Conservation (phyloP, 2,329 filamentous ascomycete genomes). For the Neopestalotiopsis rosae region DNA sequence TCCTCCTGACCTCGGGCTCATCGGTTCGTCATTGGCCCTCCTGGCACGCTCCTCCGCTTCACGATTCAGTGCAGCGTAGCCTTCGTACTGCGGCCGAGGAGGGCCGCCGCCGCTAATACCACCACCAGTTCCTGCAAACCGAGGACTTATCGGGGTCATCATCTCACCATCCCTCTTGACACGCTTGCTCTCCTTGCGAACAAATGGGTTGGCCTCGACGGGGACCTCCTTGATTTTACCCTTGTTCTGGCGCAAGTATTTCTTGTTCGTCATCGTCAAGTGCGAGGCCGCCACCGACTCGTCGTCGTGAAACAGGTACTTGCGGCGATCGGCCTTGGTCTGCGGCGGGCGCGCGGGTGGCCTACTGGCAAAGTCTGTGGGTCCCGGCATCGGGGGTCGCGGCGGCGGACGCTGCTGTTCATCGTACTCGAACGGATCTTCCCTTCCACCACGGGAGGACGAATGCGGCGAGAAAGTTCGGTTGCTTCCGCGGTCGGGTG, state of each 20-base stretch:
- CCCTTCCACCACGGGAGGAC: background rate
- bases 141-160: background rate
- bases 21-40: background rate
- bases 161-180: background rate
- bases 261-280: conserved; percentile 21
- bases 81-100: background rate
- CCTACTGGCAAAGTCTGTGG: background rate
- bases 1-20: background rate
- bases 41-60: background rate
- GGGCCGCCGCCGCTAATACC: background rate
- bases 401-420: background rate
- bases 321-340: conserved; percentile 6
- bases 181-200: background rate
- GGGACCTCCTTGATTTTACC: conserved; percentile 20
- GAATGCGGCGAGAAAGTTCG: background rate
- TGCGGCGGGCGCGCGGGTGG: background rate
- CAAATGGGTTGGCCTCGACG: conserved; percentile 23
- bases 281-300: conserved; percentile 25
- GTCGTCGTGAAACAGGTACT: conserved; percentile 21
- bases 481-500: background rate
- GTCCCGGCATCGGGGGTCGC: background rate
- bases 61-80: background rate
- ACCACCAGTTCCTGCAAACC: background rate
- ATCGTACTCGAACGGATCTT: background rate
- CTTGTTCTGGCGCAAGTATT: conserved; percentile 22